Evolutionary conservation across 2,329 filamentous ascomycete species (phyloP), one percentile per base, ranked within the genome.

Genomic region (Trichoderma sp.): DNA sequence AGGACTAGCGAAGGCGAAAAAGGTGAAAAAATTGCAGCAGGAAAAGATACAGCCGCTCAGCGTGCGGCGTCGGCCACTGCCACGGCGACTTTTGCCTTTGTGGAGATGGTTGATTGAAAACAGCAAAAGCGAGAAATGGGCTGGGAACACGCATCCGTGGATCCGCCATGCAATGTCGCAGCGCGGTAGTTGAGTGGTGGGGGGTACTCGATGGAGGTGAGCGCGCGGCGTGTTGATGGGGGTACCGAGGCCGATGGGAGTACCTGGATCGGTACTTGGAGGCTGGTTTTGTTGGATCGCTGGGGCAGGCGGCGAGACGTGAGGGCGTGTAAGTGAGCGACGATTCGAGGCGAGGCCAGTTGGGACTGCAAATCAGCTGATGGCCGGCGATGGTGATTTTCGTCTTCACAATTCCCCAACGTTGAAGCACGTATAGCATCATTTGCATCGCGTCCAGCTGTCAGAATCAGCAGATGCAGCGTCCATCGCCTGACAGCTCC

Each of bases 251-350:
- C 34, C 34, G 43, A 18, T 5, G 26, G 14, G 6, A 18, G 7
- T 49, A 52, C 58, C 55, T 32, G 21, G 3, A 14, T 11, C 43
- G 30, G 34, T 49, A 59, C 58, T 7, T 52, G 39, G 68, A n/a
- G 70, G 66, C 43, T 59, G 24, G 66, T 32, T 52, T 37, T 61
- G 70, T 71, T 70, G 70, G 71, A 68, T 68, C 65, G 68, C 63
- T 69, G 65, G 66, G 59, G 61, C 51, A 61, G 58, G 71, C 65
- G 70, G 69, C 66, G 71, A 69, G 63, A 30, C 59, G 68, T 70
- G 71, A 49, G 55, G 34, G 64, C 37, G 37, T 67, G 51, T 67
- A 51, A 67, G 55, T 67, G 64, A 10, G 16, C 39, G 39, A 43
- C 26, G 28, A 56, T 30, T 49, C 46, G 46, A 49, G 21, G 21